Conservation (phyloP, 1,284 basidiomycete genomes). For the Trichosporon sp. region DNA sequence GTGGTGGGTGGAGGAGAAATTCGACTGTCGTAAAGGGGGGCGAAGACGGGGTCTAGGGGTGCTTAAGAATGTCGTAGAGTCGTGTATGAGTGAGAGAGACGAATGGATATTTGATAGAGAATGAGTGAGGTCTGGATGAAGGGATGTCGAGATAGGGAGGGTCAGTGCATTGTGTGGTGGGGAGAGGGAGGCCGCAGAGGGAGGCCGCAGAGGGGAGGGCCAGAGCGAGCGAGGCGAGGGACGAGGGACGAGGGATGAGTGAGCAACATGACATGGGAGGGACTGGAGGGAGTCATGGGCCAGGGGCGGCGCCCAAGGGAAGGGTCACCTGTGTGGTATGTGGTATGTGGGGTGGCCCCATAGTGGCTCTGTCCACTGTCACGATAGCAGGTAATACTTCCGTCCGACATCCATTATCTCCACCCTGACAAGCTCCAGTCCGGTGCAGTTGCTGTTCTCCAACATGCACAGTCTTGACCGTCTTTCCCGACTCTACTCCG, state of each 20-base stretch:
- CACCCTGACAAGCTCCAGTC: neutral
- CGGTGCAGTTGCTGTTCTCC: too few species aligned
- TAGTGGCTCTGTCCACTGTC: neutral
- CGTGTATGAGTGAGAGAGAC: neutral
- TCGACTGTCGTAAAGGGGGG: neutral
- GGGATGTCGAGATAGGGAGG: neutral
- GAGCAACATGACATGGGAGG: neutral
- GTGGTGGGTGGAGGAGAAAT: neutral
- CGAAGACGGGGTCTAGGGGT: neutral
- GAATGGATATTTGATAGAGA: neutral
- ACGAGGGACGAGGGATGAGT: neutral
- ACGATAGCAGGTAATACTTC: neutral
- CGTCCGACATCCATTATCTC: neutral
- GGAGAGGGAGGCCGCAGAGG: too few species aligned
- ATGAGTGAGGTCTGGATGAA: neutral
- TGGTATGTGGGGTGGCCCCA: conserved; percentile 11
- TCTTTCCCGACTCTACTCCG: neutral
- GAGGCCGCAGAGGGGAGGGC: too few species aligned
- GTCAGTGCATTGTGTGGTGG: neutral
- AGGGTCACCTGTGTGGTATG: neutral
- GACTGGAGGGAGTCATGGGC: neutral
- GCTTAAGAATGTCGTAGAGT: neutral
- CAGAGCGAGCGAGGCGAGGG: neutral
- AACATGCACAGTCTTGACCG: too few species aligned
- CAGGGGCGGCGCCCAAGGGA: neutral